Conservation (phyloP, 1,284 basidiomycete species). For the Xerocomus amazonicus region DNA sequence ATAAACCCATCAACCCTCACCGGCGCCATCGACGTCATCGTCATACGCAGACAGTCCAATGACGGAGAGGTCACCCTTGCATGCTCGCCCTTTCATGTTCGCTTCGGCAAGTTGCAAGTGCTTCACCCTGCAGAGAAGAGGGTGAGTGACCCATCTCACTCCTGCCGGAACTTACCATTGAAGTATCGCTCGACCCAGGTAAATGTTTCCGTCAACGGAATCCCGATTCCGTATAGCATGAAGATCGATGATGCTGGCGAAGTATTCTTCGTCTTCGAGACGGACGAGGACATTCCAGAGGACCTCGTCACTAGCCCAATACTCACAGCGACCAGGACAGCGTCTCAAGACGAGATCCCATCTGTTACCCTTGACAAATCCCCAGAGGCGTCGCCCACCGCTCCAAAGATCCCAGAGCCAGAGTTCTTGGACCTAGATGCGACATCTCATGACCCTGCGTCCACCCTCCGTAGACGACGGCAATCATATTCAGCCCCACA, state of each 20-base stretch:
- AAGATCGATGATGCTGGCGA: slow-evolving; percentile 99
- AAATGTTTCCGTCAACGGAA: slow-evolving; percentile 78
- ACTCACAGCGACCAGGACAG: slow-evolving; percentile 60
- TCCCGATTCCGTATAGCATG: slow-evolving; percentile 89
- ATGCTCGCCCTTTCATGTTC: slow-evolving; percentile 96
- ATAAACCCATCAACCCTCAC: slow-evolving; percentile 94
- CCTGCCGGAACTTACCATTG: neutral
- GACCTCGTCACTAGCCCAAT: slow-evolving; percentile 94
- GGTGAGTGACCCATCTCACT: slow-evolving; percentile 38
- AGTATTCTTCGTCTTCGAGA: slow-evolving; percentile 98
- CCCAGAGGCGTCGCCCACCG: slow-evolving; percentile 5
- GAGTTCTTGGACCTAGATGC: slow-evolving; percentile 33
- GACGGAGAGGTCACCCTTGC: slow-evolving; percentile 71
- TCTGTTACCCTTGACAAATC: slow-evolving; percentile 23
- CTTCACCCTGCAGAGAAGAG: slow-evolving; percentile 93
- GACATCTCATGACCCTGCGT: slow-evolving; percentile 10
- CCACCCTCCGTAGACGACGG: slow-evolving; percentile 18
- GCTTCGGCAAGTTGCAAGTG: slow-evolving; percentile 98
- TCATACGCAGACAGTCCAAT: slow-evolving; percentile 70
- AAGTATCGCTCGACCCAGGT: slow-evolving; percentile 46
- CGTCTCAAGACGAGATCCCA: slow-evolving; percentile 27
- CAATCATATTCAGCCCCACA: slow-evolving; percentile 30
- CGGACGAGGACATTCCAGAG: slow-evolving; percentile 89
- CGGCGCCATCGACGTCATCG: slow-evolving; percentile 96
- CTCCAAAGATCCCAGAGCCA: slow-evolving; percentile 36